Base-by-base conservation (phyloP, 305 asterid genomes). In the Fraxinus velutina region DNA sequence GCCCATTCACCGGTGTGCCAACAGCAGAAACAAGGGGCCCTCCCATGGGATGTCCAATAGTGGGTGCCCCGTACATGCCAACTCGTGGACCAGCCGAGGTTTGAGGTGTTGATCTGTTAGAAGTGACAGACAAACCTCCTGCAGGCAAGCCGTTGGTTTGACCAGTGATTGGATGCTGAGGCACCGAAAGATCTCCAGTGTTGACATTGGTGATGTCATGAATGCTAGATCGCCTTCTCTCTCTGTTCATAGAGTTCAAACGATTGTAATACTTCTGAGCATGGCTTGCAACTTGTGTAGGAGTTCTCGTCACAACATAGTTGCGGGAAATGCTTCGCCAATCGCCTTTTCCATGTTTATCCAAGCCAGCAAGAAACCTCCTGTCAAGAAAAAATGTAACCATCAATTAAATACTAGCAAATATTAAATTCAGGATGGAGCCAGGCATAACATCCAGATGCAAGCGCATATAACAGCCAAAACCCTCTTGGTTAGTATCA, bases 251-350 rank as follows among this genome's bases (percentile, higher is more conserved):
- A 0, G 97, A 93, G 90, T 93, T 95, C 82, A 93, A 85, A 71
- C 97, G 93, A 33, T 92, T 93, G 87, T 91, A 95, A 83, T 91
- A 94, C 85, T 94, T 94, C 64, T 94, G 98, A 2, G 98, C 97
- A 64, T 94, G 98, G 86, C 97, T 94, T 5, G 98, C 97, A 30
- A 94, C 97, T 87, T 94, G 98, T 0, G 98, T 93, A 15, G 98
- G 98, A 7, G 97, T 95, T 74, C 97, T 86, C 1, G 98, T 91
- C 88, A 93, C 94, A 60, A 95, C 98, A 70, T 87, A 92, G 85
- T 94, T 92, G 3, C 97, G 79, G 0, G 98, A 94, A 74, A 94
- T 94, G 84, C 98, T 93, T 85, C 97, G 81, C 98, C 97, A 91
- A 82, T 94, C 97, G 8, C 98, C 98, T 86, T 92, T 94, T 6